Percentiles rank a stretch among this genome's conserved stretches.
phyloP scores from a whole-genome alignment of 2,329 filamentous ascomycete species.

The Pseudophaeomoniella oleicola region DNA sequence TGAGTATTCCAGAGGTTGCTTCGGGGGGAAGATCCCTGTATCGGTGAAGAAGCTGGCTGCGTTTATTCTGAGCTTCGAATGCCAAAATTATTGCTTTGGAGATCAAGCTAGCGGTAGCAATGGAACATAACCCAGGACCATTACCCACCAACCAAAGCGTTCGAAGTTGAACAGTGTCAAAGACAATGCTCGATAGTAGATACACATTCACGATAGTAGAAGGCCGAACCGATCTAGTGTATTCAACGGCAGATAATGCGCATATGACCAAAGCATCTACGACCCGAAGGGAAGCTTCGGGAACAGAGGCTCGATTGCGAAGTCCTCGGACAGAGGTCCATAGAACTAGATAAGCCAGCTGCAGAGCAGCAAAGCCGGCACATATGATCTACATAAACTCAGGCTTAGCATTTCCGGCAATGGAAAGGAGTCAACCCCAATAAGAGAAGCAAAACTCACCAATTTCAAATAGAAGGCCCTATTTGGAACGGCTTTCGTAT shows the following conservation, averaged over 20 bases:
- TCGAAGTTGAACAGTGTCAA: conserved; percentile 27
- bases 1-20: conserved; percentile 30
- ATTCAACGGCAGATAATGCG: conserved; percentile 13
- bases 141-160: conserved; percentile 20
- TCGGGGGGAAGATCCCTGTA: conserved; percentile 25
- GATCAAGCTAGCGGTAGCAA: conserved; percentile 20
- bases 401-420: background rate
- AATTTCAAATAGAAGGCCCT: too few relatives aligned
- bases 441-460: too few relatives aligned
- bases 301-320: conserved; percentile 6
- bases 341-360: background rate
- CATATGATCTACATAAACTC: background rate
- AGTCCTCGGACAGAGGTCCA: conserved; percentile 6
- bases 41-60: conserved; percentile 14
- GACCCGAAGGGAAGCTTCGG: conserved; percentile 8
- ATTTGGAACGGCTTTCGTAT: too few relatives aligned
- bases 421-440: too few relatives aligned
- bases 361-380: background rate
- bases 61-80: conserved; percentile 23
- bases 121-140: conserved; percentile 14
- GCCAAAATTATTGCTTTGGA: conserved; percentile 22
- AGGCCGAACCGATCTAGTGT: conserved; percentile 15
- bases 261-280: conserved; percentile 9
- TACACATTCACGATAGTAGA: conserved; percentile 22
- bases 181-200: conserved; percentile 23